Percentiles rank a stretch among this genome's conserved stretches.
Evolutionary conservation across 208 protist genomes (phyloP).

Genomic region (Leptomonas pyrrhocoris): DNA sequence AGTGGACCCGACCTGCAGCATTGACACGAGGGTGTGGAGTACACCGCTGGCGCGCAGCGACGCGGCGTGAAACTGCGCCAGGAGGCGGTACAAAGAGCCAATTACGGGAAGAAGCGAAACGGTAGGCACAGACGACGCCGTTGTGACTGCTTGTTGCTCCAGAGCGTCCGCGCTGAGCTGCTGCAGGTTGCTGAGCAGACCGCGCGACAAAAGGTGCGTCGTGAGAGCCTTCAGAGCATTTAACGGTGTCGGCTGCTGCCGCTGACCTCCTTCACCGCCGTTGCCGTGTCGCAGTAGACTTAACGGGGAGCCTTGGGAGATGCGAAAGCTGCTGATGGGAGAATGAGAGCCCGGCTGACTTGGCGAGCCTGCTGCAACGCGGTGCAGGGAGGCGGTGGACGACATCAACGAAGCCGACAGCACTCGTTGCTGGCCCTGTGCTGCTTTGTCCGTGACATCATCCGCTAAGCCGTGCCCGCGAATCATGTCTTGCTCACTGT

Average conservation of each 20-base stretch:
- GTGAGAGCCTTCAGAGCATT: conserved; percentile 25
- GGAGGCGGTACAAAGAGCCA: conserved; percentile 15
- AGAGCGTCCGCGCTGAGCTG: conserved; percentile 27
- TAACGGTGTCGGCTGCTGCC: not conserved
- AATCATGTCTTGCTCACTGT: conserved; percentile 22
- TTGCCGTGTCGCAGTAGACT: conserved; percentile 12
- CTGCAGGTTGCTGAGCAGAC: conserved; percentile 39
- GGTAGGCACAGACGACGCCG: not conserved
- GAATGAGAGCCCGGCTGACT: conserved; percentile 5
- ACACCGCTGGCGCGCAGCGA: conserved; percentile 15
- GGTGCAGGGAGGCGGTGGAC: conserved; percentile 11
- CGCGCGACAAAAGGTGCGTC: conserved; percentile 41
- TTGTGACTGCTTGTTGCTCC: not conserved
- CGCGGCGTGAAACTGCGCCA: conserved; percentile 20
- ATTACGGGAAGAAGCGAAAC: conserved; percentile 7
- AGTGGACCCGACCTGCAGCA: conserved; percentile 38
- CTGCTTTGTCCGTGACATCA: not conserved
- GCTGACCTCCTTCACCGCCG: not conserved
- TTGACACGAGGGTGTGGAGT: conserved; percentile 39
- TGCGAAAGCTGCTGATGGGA: not conserved
- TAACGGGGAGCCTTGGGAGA: conserved; percentile 15
- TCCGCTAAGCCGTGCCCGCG: conserved; percentile 22
- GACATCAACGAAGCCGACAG: conserved; percentile 3
- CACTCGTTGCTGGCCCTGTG: not conserved
- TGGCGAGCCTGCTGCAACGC: not conserved